Percentiles rank a stretch among this genome's conserved stretches.
phyloP scores from a whole-genome alignment of 192 early-diverging fungal genomes.

The Coemansia sp. region DNA sequence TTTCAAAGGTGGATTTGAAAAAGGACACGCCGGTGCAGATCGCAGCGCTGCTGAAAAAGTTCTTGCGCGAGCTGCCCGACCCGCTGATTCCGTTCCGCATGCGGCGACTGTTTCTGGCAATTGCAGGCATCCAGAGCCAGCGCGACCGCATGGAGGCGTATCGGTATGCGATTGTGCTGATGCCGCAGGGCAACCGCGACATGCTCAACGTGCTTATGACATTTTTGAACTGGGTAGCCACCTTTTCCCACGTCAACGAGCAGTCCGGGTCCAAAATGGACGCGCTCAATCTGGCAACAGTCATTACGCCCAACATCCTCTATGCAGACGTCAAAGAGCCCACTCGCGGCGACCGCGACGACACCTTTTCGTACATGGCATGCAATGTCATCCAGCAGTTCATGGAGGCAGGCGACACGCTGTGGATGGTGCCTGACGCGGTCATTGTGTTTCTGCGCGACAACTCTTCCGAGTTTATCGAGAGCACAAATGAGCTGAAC shows the following conservation, averaged over 20 bases:
- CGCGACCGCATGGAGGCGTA: conserved; percentile 63
- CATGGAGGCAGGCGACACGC: conserved; percentile 61
- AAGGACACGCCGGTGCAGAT: conserved; percentile 84
- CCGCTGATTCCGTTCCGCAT: conserved; percentile 90
- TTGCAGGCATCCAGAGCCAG: conserved; percentile 64
- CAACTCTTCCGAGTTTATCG: conserved; percentile 41
- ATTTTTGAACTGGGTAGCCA: conserved; percentile 86
- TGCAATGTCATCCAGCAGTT: conserved; percentile 68
- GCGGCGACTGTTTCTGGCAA: conserved; percentile 77
- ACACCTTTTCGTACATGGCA: conserved; percentile 61
- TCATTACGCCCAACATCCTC: conserved; percentile 92
- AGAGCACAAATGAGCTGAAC: conserved; percentile 41
- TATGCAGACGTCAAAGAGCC: conserved; percentile 84
- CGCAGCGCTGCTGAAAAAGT: conserved; percentile 95
- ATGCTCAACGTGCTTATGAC: conserved; percentile 86
- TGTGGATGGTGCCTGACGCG: conserved; percentile 61
- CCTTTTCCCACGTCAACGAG: conserved; percentile 64
- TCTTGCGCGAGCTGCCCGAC: conserved; percentile 92
- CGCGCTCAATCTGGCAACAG: conserved; percentile 84
- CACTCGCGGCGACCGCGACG: conserved; percentile 66
- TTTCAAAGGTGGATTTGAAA: conserved; percentile 63
- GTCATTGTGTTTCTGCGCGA: conserved; percentile 43
- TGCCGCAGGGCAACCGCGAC: conserved; percentile 90
- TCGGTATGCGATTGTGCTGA: conserved; percentile 77
- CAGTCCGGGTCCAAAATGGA: conserved; percentile 91